Conservation (phyloP, 202 grass and related monocot genomes). For the Brachypodium distachyon region DNA sequence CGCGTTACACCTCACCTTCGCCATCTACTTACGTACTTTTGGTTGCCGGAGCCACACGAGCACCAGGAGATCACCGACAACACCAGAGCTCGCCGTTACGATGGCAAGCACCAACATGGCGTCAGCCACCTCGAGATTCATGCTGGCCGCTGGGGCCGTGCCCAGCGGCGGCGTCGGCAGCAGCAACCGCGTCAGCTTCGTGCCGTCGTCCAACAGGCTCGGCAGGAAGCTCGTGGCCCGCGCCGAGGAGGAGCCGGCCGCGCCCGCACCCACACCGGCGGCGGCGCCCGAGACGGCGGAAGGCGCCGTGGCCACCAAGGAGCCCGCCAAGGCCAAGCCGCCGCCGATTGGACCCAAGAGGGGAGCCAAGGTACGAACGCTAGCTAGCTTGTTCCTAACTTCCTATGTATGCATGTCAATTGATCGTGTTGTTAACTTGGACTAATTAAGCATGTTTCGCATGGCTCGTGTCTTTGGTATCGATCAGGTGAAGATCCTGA, state of each 20-base stretch:
- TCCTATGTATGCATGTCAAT: too few relatives aligned
- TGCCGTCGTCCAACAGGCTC: not conserved
- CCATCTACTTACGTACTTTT: not conserved
- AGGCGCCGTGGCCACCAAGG: slow-evolving; percentile 29
- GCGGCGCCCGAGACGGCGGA: not conserved
- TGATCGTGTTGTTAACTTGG: not conserved
- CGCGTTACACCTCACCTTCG: not conserved
- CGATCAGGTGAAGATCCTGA: slow-evolving; percentile 81
- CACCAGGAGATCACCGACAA: not conserved
- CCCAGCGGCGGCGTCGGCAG: not conserved
- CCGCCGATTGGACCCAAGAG: slow-evolving; percentile 84
- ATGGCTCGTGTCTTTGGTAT: not conserved
- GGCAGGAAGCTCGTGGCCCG: slow-evolving; percentile 46
- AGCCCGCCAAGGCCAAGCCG: slow-evolving; percentile 41
- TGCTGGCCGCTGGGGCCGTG: slow-evolving; percentile 35
- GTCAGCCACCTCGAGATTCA: slow-evolving; percentile 59
- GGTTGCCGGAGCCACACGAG: not conserved
- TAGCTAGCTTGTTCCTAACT: too few relatives aligned
- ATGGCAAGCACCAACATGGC: slow-evolving; percentile 91
- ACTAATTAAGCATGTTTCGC: not conserved
- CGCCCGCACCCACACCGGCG: not conserved
- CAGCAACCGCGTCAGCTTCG: slow-evolving; percentile 37
- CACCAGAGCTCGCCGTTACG: not conserved
- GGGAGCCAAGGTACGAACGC: slow-evolving; percentile 42
- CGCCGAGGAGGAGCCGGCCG: slow-evolving; percentile 45